Conservation (phyloP, 306 rosid genomes). For the Lathyrus tuberosus region DNA sequence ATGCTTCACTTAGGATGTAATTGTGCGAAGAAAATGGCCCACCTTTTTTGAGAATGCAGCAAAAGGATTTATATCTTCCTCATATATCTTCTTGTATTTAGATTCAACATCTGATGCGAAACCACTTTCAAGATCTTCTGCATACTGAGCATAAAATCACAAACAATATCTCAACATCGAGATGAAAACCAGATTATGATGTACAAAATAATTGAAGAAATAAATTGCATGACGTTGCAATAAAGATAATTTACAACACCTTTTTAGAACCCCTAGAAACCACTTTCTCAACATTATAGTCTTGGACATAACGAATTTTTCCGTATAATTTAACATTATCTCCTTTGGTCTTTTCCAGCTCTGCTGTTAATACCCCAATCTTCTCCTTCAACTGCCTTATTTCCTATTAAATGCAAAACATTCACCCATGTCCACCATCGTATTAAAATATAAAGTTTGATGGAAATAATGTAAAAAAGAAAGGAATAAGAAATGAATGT, state of each 20-base stretch:
- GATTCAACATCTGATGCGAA: slow-evolving; percentile 94
- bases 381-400: slow-evolving; percentile 90
- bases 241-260: slow-evolving; percentile 52
- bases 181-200: neutral
- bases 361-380: slow-evolving; percentile 73
- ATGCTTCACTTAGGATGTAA: slow-evolving; percentile 31
- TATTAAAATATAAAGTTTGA: slow-evolving; percentile 35
- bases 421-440: slow-evolving; percentile 31
- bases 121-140: slow-evolving; percentile 96
- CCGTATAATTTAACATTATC: slow-evolving; percentile 98
- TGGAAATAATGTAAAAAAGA: slow-evolving; percentile 14
- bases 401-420: slow-evolving; percentile 62
- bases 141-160: slow-evolving; percentile 59
- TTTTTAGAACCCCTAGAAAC: slow-evolving; percentile 93
- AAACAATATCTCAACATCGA: slow-evolving; percentile 27
- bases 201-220: neutral
- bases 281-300: slow-evolving; percentile 90
- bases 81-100: slow-evolving; percentile 95
- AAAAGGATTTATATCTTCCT: slow-evolving; percentile 97
- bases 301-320: slow-evolving; percentile 97
- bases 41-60: slow-evolving; percentile 99
- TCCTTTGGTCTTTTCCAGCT: slow-evolving; percentile 86
- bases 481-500: slow-evolving; percentile 21
- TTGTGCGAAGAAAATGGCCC: slow-evolving; percentile 6
- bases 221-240: neutral